A percentile compares a stretch with the other conserved stretches of the same genome.
phyloP scores from a whole-genome alignment of 2,329 filamentous ascomycete genomes.

The Diaporthe sp. region DNA sequence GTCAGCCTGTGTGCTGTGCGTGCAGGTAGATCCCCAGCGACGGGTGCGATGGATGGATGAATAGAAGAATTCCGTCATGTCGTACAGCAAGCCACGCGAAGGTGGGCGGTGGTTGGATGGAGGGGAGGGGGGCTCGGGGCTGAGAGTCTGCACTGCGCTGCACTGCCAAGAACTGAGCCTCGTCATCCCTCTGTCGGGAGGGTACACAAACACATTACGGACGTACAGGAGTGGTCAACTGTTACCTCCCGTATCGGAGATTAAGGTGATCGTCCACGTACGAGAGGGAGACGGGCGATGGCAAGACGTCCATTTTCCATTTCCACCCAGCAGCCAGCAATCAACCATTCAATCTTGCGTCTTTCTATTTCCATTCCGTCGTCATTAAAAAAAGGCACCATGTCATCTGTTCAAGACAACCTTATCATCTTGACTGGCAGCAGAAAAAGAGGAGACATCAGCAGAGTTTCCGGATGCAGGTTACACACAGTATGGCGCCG shows the following conservation, averaged over 20 bases:
- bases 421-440: background rate
- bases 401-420: constrained; percentile 18
- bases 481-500: background rate
- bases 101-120: too few relatives aligned
- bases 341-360: background rate
- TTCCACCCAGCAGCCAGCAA: background rate
- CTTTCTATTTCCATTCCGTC: constrained; percentile 8
- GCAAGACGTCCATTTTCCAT: background rate
- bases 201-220: constrained; percentile 10
- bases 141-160: constrained; percentile 22
- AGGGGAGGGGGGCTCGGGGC: background rate
- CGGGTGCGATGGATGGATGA: background rate
- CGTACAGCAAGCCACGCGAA: constrained; percentile 13
- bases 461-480: background rate
- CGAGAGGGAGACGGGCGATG: background rate
- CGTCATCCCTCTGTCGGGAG: constrained; percentile 28
- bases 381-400: background rate
- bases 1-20: background rate
- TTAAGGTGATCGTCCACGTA: constrained; percentile 7
- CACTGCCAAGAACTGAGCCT: constrained; percentile 39
- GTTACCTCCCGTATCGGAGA: background rate
- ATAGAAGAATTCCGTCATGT: constrained; percentile 19
- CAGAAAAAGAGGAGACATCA: constrained; percentile 23
- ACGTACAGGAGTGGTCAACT: background rate
- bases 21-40: background rate